phyloP scores from a whole-genome alignment of 139 green algal species.

The Asterochloris sp. region DNA sequence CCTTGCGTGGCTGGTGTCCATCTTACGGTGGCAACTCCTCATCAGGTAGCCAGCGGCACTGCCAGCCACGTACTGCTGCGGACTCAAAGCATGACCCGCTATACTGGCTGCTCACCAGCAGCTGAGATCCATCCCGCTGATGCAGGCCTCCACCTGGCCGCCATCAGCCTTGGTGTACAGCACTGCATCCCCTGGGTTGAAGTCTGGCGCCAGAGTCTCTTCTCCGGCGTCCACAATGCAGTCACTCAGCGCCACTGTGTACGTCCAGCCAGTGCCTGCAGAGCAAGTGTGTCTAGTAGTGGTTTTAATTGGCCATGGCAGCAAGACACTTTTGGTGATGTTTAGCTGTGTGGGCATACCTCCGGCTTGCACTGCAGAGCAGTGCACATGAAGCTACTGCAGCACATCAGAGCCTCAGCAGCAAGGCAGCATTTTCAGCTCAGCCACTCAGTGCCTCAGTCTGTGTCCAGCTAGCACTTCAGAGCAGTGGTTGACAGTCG shows the following conservation, averaged over 20 bases:
- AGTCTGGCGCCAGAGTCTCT: constrained; percentile 32
- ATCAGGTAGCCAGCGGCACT: not conserved
- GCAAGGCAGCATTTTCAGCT: no score
- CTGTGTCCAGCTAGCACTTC: no score
- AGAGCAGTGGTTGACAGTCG: no score
- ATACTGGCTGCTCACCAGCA: constrained; percentile 23
- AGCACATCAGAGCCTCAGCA: no score
- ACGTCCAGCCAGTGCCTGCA: constrained; percentile 28
- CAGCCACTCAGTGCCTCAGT: no score
- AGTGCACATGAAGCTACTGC: not conserved
- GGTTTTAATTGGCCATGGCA: no score
- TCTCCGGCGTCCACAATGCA: constrained; percentile 36
- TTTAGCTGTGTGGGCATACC: not conserved
- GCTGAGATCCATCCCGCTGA: constrained; percentile 29
- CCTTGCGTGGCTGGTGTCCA: not conserved
- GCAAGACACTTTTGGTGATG: not conserved
- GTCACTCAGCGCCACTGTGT: constrained; percentile 46
- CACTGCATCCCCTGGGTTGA: constrained; percentile 28
- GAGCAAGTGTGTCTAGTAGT: not conserved
- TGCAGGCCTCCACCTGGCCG: constrained; percentile 2
- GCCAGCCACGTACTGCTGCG: no score
- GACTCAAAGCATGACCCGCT: no score
- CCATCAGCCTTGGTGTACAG: constrained; percentile 20
- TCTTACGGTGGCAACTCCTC: not conserved
- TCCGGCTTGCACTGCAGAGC: not conserved